A percentile compares a stretch with the other conserved stretches of the same genome.
Evolutionary conservation across 140 eudicot species (phyloP).

Genomic region (Ambrosia hybrid): DNA sequence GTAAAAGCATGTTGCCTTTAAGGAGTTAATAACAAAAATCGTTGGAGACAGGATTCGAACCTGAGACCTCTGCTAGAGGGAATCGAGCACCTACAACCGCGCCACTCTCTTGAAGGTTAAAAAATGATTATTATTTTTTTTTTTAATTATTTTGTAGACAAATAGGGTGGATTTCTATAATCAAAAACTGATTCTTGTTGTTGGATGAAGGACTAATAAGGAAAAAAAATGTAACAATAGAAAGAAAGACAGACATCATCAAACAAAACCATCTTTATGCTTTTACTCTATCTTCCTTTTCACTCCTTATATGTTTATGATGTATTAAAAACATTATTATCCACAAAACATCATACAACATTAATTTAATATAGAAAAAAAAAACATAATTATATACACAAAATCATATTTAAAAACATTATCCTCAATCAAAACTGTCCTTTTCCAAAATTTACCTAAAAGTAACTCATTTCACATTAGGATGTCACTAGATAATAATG

Average conservation of each 20-base stretch:
- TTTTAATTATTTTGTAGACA: background rate
- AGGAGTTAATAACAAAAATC: too few species aligned
- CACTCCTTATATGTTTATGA: conserved; percentile 40
- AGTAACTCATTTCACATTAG: conserved; percentile 11
- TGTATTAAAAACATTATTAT: conserved; percentile 28
- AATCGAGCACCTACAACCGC: background rate
- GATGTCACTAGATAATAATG: conserved; percentile 5
- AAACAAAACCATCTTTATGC: conserved; percentile 38
- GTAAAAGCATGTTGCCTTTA: too few species aligned
- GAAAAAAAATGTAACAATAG: conserved; percentile 36
- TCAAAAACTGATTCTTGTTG: conserved; percentile 14
- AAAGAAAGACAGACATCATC: conserved; percentile 38
- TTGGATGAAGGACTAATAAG: conserved; percentile 19
- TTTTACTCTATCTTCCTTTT: conserved; percentile 47
- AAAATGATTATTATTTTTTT: background rate
- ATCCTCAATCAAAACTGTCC: background rate
- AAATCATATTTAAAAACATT: background rate
- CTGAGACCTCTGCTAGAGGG: background rate
- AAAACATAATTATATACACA: background rate
- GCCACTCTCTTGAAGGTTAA: conserved; percentile 1
- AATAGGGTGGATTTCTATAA: background rate
- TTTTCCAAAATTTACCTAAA: background rate
- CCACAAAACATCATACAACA: conserved; percentile 24
- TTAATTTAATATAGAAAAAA: background rate
- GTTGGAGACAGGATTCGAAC: background rate